A percentile compares a stretch with the other conserved stretches of the same genome.
Conservation (phyloP, 83 land plant genomes). For the Diphasiastrum complanatum region DNA sequence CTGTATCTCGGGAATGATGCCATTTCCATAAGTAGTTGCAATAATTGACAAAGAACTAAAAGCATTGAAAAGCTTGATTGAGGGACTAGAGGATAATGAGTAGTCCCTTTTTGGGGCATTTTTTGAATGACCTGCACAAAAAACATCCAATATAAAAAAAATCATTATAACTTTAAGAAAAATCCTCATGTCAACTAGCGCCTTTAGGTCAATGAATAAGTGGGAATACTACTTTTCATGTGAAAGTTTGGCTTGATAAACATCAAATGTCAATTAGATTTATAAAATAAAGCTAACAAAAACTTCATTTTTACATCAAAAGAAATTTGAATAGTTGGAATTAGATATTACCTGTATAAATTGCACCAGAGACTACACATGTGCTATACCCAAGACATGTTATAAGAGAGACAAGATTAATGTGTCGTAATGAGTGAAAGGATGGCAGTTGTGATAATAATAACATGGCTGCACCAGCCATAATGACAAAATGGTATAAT, state of each 20-base stretch:
- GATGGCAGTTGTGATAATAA: conserved; percentile 76
- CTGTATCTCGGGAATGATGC: conserved; percentile 92
- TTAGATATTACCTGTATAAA: conserved; percentile 44
- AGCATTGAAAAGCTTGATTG: conserved; percentile 40
- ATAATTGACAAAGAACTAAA: conserved; percentile 74
- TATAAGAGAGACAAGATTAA: conserved; percentile 50
- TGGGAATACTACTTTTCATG: too few relatives aligned
- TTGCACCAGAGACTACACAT: conserved; percentile 53
- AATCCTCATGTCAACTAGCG: too few relatives aligned
- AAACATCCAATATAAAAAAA: too few relatives aligned
- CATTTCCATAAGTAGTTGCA: conserved; percentile 77
- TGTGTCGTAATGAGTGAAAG: conserved; percentile 73
- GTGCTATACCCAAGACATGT: conserved; percentile 53
- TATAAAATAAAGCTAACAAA: too few relatives aligned
- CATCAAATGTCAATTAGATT: too few relatives aligned
- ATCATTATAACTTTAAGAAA: too few relatives aligned
- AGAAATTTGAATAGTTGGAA: too few relatives aligned
- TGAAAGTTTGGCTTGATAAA: too few relatives aligned
- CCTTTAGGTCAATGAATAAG: too few relatives aligned
- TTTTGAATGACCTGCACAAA: conserved; percentile 42
- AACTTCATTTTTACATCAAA: too few relatives aligned
- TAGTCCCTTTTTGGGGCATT: conserved; percentile 53
- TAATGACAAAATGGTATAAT: conserved; percentile 50
- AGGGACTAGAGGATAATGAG: conserved; percentile 33
- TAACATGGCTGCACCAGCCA: conserved; percentile 50